These are phyloP conservation scores for Tylopilus balloui DNA, from an alignment of 768 basidiomycete genomes.

Conservation along the genomic window DNA sequence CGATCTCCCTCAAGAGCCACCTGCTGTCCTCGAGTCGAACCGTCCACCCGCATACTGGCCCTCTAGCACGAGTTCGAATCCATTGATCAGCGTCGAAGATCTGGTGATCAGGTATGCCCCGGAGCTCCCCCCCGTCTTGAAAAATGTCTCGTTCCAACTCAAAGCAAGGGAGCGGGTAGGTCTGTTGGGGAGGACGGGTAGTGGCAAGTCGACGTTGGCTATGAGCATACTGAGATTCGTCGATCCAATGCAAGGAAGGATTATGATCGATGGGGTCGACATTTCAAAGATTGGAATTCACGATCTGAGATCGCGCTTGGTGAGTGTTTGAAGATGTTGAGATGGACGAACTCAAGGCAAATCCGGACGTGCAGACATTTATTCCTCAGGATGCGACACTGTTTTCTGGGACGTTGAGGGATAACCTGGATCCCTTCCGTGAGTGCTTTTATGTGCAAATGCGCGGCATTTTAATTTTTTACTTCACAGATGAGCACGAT, in stretches of 20 bases:
- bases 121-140: constrained; percentile 77
- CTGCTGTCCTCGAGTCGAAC: constrained; percentile 64
- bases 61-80: constrained; percentile 55
- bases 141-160: constrained; percentile 68
- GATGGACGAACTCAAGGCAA: neutral
- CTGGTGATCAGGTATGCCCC: constrained; percentile 79
- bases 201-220: constrained; percentile 79
- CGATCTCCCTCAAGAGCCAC: constrained; percentile 83
- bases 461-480: neutral
- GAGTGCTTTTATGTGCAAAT: neutral
- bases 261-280: constrained; percentile 85
- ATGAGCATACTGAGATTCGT: constrained; percentile 85
- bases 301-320: constrained; percentile 73
- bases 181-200: constrained; percentile 76
- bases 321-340: constrained; percentile 31
- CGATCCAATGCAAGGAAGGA: constrained; percentile 71
- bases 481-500: constrained; percentile 57
- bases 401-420: constrained; percentile 75
- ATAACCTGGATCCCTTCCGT: constrained; percentile 74
- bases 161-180: constrained; percentile 72
- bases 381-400: constrained; percentile 75
- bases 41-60: constrained; percentile 94
- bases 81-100: constrained; percentile 66
- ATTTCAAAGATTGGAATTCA: constrained; percentile 81
- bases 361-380: constrained; percentile 51